Percentiles rank a stretch among this genome's conserved stretches.
Conservation (phyloP, 176 grass and related monocot genomes). For the Pharus latifolius region DNA sequence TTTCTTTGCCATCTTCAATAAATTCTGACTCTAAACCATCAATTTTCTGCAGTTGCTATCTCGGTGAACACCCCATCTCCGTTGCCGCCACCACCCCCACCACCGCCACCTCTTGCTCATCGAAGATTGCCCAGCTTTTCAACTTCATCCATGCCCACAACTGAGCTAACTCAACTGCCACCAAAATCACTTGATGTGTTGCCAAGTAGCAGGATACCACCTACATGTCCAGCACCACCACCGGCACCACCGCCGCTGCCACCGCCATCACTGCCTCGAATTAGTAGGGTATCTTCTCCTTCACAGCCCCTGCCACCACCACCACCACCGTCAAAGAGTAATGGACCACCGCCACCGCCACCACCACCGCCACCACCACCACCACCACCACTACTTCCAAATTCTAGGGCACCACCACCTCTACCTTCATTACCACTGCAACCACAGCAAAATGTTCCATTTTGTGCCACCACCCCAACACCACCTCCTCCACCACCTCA, state of each 20-base stretch:
- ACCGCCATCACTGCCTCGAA: not conserved
- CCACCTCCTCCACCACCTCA: conserved; percentile 13
- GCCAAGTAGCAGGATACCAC: not conserved
- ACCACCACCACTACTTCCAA: conserved; percentile 12
- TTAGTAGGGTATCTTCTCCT: not conserved
- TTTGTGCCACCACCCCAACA: not conserved
- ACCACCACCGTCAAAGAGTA: conserved; percentile 2
- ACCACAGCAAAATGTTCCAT: conserved; percentile 22
- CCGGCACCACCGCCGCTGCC: not conserved
- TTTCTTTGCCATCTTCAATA: not conserved
- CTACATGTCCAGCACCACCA: not conserved
- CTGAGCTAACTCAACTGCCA: not conserved
- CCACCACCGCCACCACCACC: not conserved
- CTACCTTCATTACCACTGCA: not conserved
- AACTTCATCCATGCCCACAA: not conserved
- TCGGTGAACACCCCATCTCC: conserved; percentile 7
- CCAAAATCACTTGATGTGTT: not conserved
- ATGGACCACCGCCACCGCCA: not conserved
- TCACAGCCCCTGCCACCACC: conserved; percentile 8
- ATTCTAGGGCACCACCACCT: conserved; percentile 2
- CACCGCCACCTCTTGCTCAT: not conserved
- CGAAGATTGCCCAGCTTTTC: conserved; percentile 10
- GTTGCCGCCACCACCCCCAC: not conserved
- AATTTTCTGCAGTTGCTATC: conserved; percentile 14
- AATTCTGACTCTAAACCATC: conserved; percentile 17